Conservation (phyloP, 257 asterid genomes). For the Salvia rosmarinus region DNA sequence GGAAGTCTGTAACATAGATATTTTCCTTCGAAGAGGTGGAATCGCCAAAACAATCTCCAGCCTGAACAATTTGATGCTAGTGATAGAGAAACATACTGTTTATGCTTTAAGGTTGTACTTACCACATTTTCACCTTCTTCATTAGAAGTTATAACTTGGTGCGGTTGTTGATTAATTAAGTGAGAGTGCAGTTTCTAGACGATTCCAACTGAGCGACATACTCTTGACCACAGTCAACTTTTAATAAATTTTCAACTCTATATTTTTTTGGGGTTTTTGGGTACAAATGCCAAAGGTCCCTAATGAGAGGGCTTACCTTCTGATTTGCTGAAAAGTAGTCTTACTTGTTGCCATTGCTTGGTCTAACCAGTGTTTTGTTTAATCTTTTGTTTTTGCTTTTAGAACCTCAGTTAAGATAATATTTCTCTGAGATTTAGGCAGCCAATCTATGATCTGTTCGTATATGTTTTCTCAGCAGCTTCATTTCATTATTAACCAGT, state of each 20-base stretch:
- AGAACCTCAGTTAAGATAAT: conserved; percentile 14
- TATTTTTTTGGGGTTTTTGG: no score
- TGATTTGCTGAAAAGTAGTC: conserved; percentile 17
- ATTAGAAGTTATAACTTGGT: not conserved
- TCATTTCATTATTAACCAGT: conserved; percentile 18
- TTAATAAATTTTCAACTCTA: not conserved
- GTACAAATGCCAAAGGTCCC: conserved; percentile 19
- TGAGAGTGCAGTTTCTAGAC: conserved; percentile 10
- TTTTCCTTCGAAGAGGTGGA: conserved; percentile 6
- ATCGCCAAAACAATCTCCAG: not conserved
- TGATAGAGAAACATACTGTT: not conserved
- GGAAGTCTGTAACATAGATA: conserved; percentile 1
- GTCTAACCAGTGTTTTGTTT: conserved; percentile 20
- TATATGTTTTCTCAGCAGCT: conserved; percentile 18
- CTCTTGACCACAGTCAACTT: not conserved
- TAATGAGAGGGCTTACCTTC: conserved; percentile 18
- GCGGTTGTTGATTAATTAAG: conserved; percentile 1
- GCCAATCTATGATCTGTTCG: conserved; percentile 16
- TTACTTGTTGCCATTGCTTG: conserved; percentile 25
- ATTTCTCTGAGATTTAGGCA: conserved; percentile 20
- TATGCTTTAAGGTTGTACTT: not conserved
- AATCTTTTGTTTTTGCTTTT: conserved; percentile 17
- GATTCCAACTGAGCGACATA: not conserved
- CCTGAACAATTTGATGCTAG: conserved; percentile 11
- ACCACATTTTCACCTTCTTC: conserved; percentile 21